Conservation (phyloP, 2,329 filamentous ascomycete species). For the Pleoardoris graminearum region DNA sequence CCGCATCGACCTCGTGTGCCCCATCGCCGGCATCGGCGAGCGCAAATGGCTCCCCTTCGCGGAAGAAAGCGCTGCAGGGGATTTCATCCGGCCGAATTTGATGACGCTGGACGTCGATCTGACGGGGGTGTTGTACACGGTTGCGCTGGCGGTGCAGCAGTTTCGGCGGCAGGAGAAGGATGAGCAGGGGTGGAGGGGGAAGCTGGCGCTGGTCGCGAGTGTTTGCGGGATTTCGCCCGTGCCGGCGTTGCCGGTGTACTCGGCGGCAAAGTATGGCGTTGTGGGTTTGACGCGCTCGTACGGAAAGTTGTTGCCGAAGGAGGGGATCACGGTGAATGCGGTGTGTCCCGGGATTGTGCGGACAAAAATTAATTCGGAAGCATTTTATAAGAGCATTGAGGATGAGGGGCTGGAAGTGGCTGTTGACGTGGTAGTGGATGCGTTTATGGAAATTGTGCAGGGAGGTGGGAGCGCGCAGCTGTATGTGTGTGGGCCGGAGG, state of each 20-base stretch:
- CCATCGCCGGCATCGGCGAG: conserved; percentile 49
- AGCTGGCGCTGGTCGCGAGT: conserved; percentile 44
- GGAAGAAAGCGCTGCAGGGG: conserved; percentile 16
- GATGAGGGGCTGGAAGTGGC: conserved; percentile 41
- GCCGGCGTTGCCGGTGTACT: conserved; percentile 50
- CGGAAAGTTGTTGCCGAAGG: conserved; percentile 46
- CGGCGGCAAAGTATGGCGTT: conserved; percentile 48
- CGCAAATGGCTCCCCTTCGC: conserved; percentile 38
- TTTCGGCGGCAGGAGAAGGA: conserved; percentile 46
- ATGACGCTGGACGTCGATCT: conserved; percentile 47
- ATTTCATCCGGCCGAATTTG: conserved; percentile 47
- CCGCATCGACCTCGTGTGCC: conserved; percentile 47
- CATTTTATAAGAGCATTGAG: conserved; percentile 47
- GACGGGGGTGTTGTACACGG: conserved; percentile 49
- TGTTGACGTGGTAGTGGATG: conserved; percentile 47
- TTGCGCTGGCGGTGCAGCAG: conserved; percentile 50
- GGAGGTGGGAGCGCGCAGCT: conserved; percentile 46
- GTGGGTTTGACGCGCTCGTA: conserved; percentile 48
- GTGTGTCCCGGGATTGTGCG: conserved; percentile 48
- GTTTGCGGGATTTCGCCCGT: conserved; percentile 50
- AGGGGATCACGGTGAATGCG: conserved; percentile 49
- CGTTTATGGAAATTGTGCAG: conserved; percentile 44
- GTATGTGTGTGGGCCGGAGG: conserved; percentile 49
- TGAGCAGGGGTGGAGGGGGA: conserved; percentile 42
- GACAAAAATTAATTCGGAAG: conserved; percentile 44